Percentiles rank a stretch among this genome's conserved stretches.
These are phyloP conservation scores for Whalleya microplaca DNA, from an alignment of 2,329 filamentous ascomycete species.

Conservation along the genomic window DNA sequence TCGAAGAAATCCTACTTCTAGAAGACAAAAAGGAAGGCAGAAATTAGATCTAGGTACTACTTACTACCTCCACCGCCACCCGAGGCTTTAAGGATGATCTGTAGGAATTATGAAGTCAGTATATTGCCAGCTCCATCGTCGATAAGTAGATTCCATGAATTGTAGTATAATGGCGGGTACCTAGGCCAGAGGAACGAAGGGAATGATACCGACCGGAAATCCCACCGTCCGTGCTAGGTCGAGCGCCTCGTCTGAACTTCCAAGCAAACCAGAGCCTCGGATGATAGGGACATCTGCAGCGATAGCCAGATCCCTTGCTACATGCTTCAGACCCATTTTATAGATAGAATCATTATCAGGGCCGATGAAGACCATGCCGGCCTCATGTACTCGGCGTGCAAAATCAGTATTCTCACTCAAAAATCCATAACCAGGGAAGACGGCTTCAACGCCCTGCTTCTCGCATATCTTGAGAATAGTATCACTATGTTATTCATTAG, in stretches of 20 bases:
- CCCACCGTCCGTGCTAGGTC: slow-evolving; percentile 40
- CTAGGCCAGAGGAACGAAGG: neutral
- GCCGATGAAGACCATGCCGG: slow-evolving; percentile 61
- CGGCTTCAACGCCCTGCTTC: slow-evolving; percentile 51
- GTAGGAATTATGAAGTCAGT: neutral
- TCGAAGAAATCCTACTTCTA: neutral
- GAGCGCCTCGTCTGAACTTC: slow-evolving; percentile 53
- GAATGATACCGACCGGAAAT: slow-evolving; percentile 40
- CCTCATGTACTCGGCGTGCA: slow-evolving; percentile 49
- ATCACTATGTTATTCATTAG: slow-evolving; percentile 10
- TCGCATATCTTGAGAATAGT: slow-evolving; percentile 29
- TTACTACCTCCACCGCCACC: slow-evolving; percentile 63
- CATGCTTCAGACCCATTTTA: slow-evolving; percentile 34
- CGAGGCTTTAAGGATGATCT: slow-evolving; percentile 59
- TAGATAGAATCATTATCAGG: slow-evolving; percentile 57
- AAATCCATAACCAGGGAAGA: slow-evolving; percentile 70
- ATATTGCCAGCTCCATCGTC: neutral
- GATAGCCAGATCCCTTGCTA: slow-evolving; percentile 44
- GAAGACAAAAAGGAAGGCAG: neutral
- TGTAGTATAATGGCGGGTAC: neutral
- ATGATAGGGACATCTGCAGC: slow-evolving; percentile 33
- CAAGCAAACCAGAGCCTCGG: slow-evolving; percentile 35
- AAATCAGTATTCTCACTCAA: slow-evolving; percentile 66
- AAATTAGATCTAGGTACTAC: neutral
- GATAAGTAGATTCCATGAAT: neutral